phyloP scores from a whole-genome alignment of 73 alveolate species.

The Uronychia binucleata region DNA sequence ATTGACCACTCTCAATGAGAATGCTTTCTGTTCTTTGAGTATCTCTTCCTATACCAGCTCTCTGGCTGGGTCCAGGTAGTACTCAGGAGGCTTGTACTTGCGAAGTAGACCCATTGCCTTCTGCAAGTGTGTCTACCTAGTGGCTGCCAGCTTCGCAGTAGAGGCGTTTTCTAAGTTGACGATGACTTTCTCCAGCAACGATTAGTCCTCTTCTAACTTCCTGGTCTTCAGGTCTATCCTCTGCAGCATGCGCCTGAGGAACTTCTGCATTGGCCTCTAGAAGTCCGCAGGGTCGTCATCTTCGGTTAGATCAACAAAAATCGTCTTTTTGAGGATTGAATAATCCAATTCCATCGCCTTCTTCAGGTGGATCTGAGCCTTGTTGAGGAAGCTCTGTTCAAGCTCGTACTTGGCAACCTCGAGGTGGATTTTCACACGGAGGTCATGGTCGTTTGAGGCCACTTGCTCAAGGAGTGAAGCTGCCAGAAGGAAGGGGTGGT shows the following conservation, averaged over 20 bases:
- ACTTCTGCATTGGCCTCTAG: conserved; percentile 77
- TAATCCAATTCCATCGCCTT: conserved; percentile 92
- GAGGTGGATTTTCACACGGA: conserved; percentile 90
- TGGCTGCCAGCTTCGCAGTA: conserved; percentile 82
- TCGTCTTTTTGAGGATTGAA: conserved; percentile 83
- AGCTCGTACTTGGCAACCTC: conserved; percentile 96
- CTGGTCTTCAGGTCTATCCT: conserved; percentile 66
- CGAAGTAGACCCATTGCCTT: conserved; percentile 66
- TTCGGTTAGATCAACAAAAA: conserved; percentile 58
- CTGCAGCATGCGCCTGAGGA: conserved; percentile 55
- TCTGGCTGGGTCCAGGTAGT: conserved; percentile 60
- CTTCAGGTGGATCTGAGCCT: conserved; percentile 85
- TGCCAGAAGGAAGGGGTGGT: conserved; percentile 91
- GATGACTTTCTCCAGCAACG: conserved; percentile 85
- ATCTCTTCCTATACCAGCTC: conserved; percentile 95
- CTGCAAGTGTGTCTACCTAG: conserved; percentile 74
- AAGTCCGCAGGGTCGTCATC: conserved; percentile 72
- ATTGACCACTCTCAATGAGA: conserved; percentile 75
- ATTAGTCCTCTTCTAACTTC: conserved; percentile 79
- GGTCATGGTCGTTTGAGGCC: conserved; percentile 81
- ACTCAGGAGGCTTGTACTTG: conserved; percentile 79
- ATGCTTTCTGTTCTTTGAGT: conserved; percentile 68
- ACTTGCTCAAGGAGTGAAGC: conserved; percentile 88
- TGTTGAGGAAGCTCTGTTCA: conserved; percentile 86
- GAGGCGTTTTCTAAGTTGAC: conserved; percentile 91